Evolutionary conservation across 2,329 filamentous ascomycete genomes (phyloP), one percentile per base, ranked within the genome.

Genomic region (Calonectria montana): DNA sequence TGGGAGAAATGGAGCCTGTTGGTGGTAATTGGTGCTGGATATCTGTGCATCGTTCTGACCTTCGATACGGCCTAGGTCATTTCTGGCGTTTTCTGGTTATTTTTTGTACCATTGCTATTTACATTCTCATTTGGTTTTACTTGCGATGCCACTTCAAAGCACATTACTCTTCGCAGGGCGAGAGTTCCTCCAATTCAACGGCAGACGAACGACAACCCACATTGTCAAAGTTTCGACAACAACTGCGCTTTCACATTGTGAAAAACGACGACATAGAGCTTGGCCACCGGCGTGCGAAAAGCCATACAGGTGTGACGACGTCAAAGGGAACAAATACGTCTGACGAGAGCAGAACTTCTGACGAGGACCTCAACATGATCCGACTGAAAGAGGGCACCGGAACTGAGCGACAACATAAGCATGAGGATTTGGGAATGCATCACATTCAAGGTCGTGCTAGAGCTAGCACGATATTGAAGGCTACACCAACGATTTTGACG

Each of bases 21-120:
- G 84, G 83, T 2, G 85, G 86, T 0, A 87, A 87, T 70, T 87
- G 86, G 86, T 87, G 86, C 76, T 87, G 86, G 86, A 87, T 87
- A 71, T 76, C 81, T 18, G 72, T 78, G 16, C 73, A 80, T 4
- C 77, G 82, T n/a, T 73, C 79, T 29, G 82, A 81, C 18, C 78
- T 86, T 18, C 83, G 86, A 27, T 87, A 87, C 70, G 82, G 78
- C 2, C 78, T 87, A 61, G 84, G 83, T 0, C 85, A 87, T 69
- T 85, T 82, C 47, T 87, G 85, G 85, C 83, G 86, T 5, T 82
- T 87, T 61, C 79, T 81, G 16, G 84, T 87, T 39, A 85, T 87
- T 64, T 71, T 84, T 43, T 75, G 77, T 9, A 85, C 84, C 0
- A 80, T 86, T n/a, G 76, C 70, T 41, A 84, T 86, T 25, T 87